phyloP scores from a whole-genome alignment of 805 yeast genomes.

The Candida loeiensis region DNA sequence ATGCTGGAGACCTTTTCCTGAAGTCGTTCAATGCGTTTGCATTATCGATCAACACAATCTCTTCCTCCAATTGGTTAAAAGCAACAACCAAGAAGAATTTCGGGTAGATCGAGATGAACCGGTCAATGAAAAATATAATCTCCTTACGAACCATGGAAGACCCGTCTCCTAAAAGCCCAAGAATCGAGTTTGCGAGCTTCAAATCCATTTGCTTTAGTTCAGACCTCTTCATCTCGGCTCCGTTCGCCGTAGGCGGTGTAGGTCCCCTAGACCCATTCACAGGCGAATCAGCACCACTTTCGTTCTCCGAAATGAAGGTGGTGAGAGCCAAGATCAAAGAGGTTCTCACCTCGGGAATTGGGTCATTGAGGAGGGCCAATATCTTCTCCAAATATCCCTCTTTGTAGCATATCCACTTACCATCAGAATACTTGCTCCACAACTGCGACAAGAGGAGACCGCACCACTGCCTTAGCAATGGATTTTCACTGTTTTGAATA shows the following conservation, averaged over 20 bases:
- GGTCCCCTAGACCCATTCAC: constrained; percentile 9
- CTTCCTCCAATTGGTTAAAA: constrained; percentile 78
- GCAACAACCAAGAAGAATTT: constrained; percentile 84
- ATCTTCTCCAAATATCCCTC: constrained; percentile 60
- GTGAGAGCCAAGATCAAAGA: constrained; percentile 74
- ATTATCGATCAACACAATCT: constrained; percentile 61
- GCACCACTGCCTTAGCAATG: constrained; percentile 91
- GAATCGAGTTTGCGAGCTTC: constrained; percentile 62
- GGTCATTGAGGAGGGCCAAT: constrained; percentile 65
- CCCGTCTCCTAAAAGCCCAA: constrained; percentile 77
- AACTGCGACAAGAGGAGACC: constrained; percentile 72
- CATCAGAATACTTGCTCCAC: constrained; percentile 69
- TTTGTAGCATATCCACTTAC: constrained; percentile 65
- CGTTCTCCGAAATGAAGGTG: constrained; percentile 56
- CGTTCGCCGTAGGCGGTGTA: constrained; percentile 12
- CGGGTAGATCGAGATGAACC: constrained; percentile 64
- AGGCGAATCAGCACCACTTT: constrained; percentile 16
- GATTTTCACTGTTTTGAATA: constrained; percentile 71
- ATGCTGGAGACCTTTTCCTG: constrained; percentile 69
- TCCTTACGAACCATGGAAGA: constrained; percentile 87
- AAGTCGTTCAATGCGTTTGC: constrained; percentile 61
- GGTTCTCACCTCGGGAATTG: constrained; percentile 92
- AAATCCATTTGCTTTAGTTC: constrained; percentile 67
- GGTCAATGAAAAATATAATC: constrained; percentile 70
- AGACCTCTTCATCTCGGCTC: constrained; percentile 33